Conservation (phyloP, 73 alveolate species). For the Strombidium stylifer region DNA sequence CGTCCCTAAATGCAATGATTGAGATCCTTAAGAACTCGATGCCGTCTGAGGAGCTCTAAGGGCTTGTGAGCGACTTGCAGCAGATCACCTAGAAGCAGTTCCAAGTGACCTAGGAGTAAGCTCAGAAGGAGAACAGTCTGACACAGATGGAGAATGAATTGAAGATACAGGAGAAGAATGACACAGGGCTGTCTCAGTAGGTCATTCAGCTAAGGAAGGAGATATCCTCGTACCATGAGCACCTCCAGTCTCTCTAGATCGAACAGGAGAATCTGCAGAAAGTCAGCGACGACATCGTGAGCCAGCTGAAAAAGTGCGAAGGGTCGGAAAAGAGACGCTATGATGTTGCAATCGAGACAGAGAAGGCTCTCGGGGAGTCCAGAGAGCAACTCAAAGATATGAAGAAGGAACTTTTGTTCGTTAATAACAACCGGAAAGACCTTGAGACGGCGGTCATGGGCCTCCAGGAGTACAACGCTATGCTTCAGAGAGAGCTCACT, state of each 20-base stretch:
- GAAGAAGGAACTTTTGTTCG: constrained; percentile 18
- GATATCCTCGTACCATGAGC: background rate
- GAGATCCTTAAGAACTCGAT: no score
- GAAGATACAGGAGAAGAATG: constrained; percentile 12
- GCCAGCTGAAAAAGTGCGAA: constrained; percentile 16
- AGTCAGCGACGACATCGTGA: constrained; percentile 9
- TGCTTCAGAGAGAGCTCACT: constrained; percentile 43
- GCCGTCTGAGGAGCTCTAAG: no score
- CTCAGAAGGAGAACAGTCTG: background rate
- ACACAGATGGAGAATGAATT: constrained; percentile 18
- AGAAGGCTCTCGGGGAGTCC: constrained; percentile 4
- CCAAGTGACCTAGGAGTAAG: no score
- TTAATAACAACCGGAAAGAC: constrained; percentile 10
- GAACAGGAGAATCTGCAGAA: background rate
- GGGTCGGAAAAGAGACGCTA: constrained; percentile 19
- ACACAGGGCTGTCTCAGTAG: constrained; percentile 7
- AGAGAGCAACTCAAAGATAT: constrained; percentile 8
- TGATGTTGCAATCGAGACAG: constrained; percentile 41
- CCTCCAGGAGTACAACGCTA: constrained; percentile 20
- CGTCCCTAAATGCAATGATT: no score
- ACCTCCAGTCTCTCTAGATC: background rate
- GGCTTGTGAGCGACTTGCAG: no score
- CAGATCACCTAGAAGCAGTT: no score
- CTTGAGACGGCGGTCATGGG: constrained; percentile 7
- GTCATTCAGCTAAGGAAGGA: constrained; percentile 24